Base-by-base conservation (phyloP, 495 filamentous ascomycete genomes). In the Lasiosphaeriaceae sp. region DNA sequence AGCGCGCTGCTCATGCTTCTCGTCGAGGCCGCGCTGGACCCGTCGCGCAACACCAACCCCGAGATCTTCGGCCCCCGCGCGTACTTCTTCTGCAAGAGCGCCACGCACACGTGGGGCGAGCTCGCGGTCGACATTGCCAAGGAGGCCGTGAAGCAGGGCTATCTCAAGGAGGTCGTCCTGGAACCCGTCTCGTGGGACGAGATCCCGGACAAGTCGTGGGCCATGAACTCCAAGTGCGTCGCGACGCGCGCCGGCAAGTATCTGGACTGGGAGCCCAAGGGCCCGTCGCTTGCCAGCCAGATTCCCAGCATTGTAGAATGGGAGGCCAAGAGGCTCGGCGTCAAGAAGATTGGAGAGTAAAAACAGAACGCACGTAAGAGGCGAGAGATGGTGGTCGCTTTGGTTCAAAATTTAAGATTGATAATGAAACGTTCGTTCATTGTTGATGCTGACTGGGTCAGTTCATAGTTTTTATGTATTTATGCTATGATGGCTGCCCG, bases 1-100 rank as follows among this genome's bases (percentile, higher is more conserved):
- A 81, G 81, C 56, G 77, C 80, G 23, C 69, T 90, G 22, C 92
- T 84, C 66, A 67, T 87, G 3, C 68, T 75, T 6, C 75, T 92
- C 31, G 83, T 85, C 9, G 86, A 89, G 50, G 46, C 52, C 7
- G 86, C 87, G 31, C 64, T 68, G 24, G 66, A 71, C 46, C 59
- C 67, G 14, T 48, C 55, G 22, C 65, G 64, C 60, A 54, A 50
- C 22, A 48, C 46, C 12, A 59, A 74, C 58, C 65, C 81, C 21
- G 87, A 88, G 37, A 84, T 88, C 14, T 96, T 89, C 83, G 86
- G 85, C 8, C 72, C 78, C 9, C 77, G 87, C 61, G 89, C 82
- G 2, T 92, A 94, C 68, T 93, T 88, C 68, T 81, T 92, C 56
- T 78, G 81, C 35, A 86, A 90, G 68, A 86, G 85, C 61, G 88